These are phyloP conservation scores for Xylaria palmicola DNA, from an alignment of 495 filamentous ascomycete species.

Conservation along the genomic window DNA sequence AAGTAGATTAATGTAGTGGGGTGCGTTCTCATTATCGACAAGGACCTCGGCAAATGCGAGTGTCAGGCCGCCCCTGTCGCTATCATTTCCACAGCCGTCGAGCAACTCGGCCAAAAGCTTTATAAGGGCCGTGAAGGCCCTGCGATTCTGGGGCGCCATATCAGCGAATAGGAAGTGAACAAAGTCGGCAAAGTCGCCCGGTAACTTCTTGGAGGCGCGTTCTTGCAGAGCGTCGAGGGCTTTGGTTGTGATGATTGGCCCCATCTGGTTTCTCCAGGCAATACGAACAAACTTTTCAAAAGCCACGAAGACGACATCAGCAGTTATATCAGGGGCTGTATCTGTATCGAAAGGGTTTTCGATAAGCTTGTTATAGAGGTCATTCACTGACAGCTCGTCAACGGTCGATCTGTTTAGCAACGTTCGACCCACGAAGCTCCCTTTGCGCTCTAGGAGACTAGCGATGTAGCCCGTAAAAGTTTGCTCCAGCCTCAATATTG, in stretches of 20 bases:
- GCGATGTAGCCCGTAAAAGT: constrained; percentile 83
- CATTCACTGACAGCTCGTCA: constrained; percentile 79
- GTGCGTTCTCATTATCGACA: constrained; percentile 70
- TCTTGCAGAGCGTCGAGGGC: constrained; percentile 67
- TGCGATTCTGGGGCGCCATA: constrained; percentile 87
- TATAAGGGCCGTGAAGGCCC: constrained; percentile 80
- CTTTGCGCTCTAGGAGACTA: constrained; percentile 77
- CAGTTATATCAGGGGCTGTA: constrained; percentile 68
- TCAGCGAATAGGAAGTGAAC: constrained; percentile 74
- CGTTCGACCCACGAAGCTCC: constrained; percentile 75
- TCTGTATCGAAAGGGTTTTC: constrained; percentile 77
- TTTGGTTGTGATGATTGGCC: constrained; percentile 67
- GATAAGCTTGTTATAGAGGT: constrained; percentile 85
- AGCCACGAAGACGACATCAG: constrained; percentile 88
- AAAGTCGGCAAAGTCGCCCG: constrained; percentile 80
- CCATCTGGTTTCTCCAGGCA: constrained; percentile 88
- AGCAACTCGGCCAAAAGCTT: constrained; percentile 85
- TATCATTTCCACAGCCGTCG: constrained; percentile 92
- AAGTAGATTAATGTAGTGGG: constrained; percentile 83
- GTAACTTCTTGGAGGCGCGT: constrained; percentile 70
- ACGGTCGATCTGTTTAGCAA: constrained; percentile 68
- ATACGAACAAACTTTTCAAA: constrained; percentile 92
- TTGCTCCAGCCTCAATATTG: constrained; percentile 73
- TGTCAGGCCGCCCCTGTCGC: constrained; percentile 86
- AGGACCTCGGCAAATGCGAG: constrained; percentile 88